A percentile compares a stretch with the other conserved stretches of the same genome.
These are phyloP conservation scores for Blastocystis sp. DNA, from an alignment of 352 stramenopile species.

Conservation along the genomic window DNA sequence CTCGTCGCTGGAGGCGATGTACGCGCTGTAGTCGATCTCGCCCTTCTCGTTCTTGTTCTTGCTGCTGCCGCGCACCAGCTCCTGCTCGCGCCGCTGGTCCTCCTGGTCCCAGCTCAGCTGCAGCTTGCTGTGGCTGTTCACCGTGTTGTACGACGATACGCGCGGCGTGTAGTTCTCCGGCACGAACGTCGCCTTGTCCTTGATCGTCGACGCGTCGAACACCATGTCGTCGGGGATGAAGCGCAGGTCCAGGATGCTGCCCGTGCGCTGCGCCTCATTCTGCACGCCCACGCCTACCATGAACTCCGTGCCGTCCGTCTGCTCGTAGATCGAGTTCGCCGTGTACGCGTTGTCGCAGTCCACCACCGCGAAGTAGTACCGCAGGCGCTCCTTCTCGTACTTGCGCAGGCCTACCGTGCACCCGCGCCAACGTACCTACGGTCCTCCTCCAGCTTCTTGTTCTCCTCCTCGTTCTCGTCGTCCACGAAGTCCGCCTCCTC, in stretches of 20 bases:
- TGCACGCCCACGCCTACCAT: not conserved
- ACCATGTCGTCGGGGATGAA: slow-evolving; percentile 68
- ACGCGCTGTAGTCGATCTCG: slow-evolving; percentile 51
- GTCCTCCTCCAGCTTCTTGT: slow-evolving; percentile 42
- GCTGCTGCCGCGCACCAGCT: slow-evolving; percentile 37
- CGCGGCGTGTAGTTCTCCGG: slow-evolving; percentile 53
- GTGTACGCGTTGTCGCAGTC: slow-evolving; percentile 65
- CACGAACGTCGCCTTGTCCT: slow-evolving; percentile 53
- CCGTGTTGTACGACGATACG: slow-evolving; percentile 38
- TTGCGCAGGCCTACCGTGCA: slow-evolving; percentile 31
- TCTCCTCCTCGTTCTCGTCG: slow-evolving; percentile 50
- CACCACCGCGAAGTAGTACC: slow-evolving; percentile 66
- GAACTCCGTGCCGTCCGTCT: slow-evolving; percentile 54
- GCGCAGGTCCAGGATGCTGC: slow-evolving; percentile 53
- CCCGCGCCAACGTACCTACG: not conserved
- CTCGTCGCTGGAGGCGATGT: slow-evolving; percentile 8
- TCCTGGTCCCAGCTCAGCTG: slow-evolving; percentile 55
- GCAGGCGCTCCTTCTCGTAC: slow-evolving; percentile 49
- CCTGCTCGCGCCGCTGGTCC: slow-evolving; percentile 20
- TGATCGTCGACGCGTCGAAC: slow-evolving; percentile 21
- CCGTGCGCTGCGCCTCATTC: slow-evolving; percentile 22
- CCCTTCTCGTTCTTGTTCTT: slow-evolving; percentile 67
- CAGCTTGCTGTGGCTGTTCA: slow-evolving; percentile 52
- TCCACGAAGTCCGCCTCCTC: not conserved
- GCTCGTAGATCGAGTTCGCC: slow-evolving; percentile 47